These are phyloP conservation scores for Mucor saturninus DNA, from an alignment of 371 early-diverging fungal genomes.

Conservation along the genomic window DNA sequence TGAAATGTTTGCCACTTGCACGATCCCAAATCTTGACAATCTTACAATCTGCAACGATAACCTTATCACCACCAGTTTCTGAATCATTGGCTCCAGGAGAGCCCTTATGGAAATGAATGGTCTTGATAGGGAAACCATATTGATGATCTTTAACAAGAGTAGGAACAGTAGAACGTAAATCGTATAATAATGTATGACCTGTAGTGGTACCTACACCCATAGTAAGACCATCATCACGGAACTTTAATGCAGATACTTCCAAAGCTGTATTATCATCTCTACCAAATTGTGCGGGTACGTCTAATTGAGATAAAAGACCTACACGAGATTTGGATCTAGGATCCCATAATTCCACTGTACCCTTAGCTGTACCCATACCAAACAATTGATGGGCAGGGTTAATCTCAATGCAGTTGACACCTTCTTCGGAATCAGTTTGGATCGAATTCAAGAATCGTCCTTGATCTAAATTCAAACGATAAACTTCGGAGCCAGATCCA, in stretches of 20 bases:
- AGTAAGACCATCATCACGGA: slow-evolving; percentile 87
- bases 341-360: slow-evolving; percentile 95
- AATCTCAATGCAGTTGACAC: slow-evolving; percentile 83
- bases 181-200: slow-evolving; percentile 93
- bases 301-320: slow-evolving; percentile 64
- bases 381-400: slow-evolving; percentile 94
- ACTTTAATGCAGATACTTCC: slow-evolving; percentile 78
- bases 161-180: slow-evolving; percentile 89
- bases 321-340: slow-evolving; percentile 80
- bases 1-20: slow-evolving; percentile 79
- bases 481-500: slow-evolving; percentile 86
- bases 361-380: slow-evolving; percentile 89
- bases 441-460: slow-evolving; percentile 93
- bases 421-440: slow-evolving; percentile 72
- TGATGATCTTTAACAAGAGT: slow-evolving; percentile 93
- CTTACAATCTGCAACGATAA: slow-evolving; percentile 90
- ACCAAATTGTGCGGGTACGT: slow-evolving; percentile 53
- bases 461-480: slow-evolving; percentile 93
- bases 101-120: slow-evolving; percentile 81
- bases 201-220: slow-evolving; percentile 91
- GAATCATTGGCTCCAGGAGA: slow-evolving; percentile 50
- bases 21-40: slow-evolving; percentile 94
- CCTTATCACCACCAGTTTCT: slow-evolving; percentile 61
- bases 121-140: slow-evolving; percentile 96
- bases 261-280: slow-evolving; percentile 39